Conservation (phyloP, 768 basidiomycete species). For the Amanita pseudoporphyria region DNA sequence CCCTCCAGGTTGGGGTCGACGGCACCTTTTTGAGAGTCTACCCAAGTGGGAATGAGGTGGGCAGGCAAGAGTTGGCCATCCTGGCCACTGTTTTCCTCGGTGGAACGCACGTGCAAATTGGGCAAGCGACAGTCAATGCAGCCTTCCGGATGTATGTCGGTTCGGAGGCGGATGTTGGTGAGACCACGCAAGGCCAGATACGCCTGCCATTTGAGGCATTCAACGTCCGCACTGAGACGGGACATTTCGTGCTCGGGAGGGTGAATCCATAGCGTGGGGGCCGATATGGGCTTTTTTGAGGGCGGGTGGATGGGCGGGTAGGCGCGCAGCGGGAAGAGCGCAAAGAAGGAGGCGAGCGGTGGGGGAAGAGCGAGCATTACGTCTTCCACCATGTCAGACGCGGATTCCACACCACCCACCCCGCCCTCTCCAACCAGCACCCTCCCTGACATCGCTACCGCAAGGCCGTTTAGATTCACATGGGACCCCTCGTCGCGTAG, state of each 20-base stretch:
- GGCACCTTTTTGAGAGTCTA: constrained; percentile 40
- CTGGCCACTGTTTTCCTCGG: constrained; percentile 24
- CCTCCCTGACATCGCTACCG: constrained; percentile 29
- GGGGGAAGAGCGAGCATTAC: constrained; percentile 21
- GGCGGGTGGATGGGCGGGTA: constrained; percentile 30
- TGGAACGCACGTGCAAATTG: constrained; percentile 49
- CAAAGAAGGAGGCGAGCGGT: constrained; percentile 40
- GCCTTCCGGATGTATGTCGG: constrained; percentile 62
- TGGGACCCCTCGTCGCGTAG: constrained; percentile 57
- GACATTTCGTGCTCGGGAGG: constrained; percentile 26
- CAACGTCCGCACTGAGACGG: constrained; percentile 67
- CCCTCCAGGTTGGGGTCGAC: constrained; percentile 46
- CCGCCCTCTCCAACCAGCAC: constrained; percentile 45
- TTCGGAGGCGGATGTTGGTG: constrained; percentile 42
- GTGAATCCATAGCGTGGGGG: constrained; percentile 58
- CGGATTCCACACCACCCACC: constrained; percentile 43
- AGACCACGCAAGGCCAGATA: constrained; percentile 64
- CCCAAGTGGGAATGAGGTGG: constrained; percentile 67
- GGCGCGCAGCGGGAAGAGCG: constrained; percentile 50
- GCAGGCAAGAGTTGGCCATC: constrained; percentile 51
- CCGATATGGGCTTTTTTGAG: constrained; percentile 15
- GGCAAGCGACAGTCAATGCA: constrained; percentile 62
- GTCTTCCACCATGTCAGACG: constrained; percentile 5
- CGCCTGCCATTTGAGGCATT: constrained; percentile 88
- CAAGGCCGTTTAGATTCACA: constrained; percentile 62